phyloP scores from a whole-genome alignment of 192 early-diverging fungal genomes.

The Backusella circina region DNA sequence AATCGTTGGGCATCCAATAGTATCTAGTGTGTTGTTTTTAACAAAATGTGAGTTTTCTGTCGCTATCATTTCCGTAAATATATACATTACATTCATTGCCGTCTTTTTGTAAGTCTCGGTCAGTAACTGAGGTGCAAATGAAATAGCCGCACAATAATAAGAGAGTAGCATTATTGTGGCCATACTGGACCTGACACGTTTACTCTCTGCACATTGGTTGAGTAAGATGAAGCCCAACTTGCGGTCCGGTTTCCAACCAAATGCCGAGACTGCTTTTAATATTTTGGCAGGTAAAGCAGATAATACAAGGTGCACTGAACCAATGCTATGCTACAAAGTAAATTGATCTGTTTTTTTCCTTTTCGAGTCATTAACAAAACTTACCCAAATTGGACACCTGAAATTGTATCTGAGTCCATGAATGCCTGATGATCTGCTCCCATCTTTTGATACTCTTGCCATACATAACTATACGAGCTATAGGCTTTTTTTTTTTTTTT shows the following conservation, averaged over 20 bases:
- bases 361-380: neutral
- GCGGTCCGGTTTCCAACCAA: constrained; percentile 46
- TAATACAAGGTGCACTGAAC: constrained; percentile 42
- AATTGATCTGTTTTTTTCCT: neutral
- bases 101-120: constrained; percentile 36
- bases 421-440: constrained; percentile 31
- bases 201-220: constrained; percentile 36
- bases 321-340: constrained; percentile 18
- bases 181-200: constrained; percentile 44
- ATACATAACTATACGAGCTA: constrained; percentile 47
- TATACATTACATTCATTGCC: constrained; percentile 24
- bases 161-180: constrained; percentile 45
- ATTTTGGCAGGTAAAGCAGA: constrained; percentile 44
- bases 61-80: no score
- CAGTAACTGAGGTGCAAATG: constrained; percentile 45
- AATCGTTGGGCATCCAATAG: constrained; percentile 40
- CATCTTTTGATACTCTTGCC: constrained; percentile 48
- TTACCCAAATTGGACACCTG: constrained; percentile 55
- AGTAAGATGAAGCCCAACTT: constrained; percentile 44
- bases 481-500: constrained; percentile 41
- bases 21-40: constrained; percentile 13
- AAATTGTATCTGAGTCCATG: constrained; percentile 49
- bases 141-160: constrained; percentile 47
- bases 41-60: neutral
- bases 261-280: constrained; percentile 42